Base-by-base conservation (phyloP, 306 rosid genomes). In the Dalbergia cochinchinensis region DNA sequence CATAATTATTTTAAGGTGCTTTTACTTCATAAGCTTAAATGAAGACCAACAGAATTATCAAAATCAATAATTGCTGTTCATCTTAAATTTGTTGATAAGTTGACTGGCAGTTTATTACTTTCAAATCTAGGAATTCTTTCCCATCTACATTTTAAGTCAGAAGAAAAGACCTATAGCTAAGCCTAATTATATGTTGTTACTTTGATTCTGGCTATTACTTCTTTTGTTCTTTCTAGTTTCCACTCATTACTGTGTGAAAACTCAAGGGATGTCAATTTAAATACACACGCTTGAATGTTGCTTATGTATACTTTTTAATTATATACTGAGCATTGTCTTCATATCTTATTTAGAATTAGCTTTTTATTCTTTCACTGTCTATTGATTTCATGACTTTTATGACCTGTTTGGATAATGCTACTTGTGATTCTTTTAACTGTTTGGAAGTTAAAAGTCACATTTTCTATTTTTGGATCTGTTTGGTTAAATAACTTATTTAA, bases 21-120 rank as follows among this genome's bases (percentile, higher is more conserved):
- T 60, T 50, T 58, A 48, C 65, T 66, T 69, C 51, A 51, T 50
- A 48, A 34, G 66, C 57, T 83, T 41, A 53, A 57, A 48, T 51
- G 41, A 73, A 68, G 26, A 45, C 39, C 50, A 70, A 31, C 55
- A 4, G 22, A 61, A 26, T 39, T 58, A 39, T 53, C 16, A 16
- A 55, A 31, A 33, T 33, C 20, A 39, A 64, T 41, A 1, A 57
- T 42, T 57, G 63, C 4, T 51, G 57, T 74, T 73, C 59, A 8
- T 14, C 62, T 13, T 73, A 10, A 59, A 61, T 47, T 48, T 47
- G 18, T 50, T 15, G 16, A 12, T 72, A 73, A 64, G 74, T 63
- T 71, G 50, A 57, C 11, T 14, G 22, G 37, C 10, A 11, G 37
- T 15, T 53, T 73, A 39, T 64, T 53, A 22, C 34, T 42, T 33